phyloP scores from a whole-genome alignment of 2,329 filamentous ascomycete genomes.

The Epichloe baconii region DNA sequence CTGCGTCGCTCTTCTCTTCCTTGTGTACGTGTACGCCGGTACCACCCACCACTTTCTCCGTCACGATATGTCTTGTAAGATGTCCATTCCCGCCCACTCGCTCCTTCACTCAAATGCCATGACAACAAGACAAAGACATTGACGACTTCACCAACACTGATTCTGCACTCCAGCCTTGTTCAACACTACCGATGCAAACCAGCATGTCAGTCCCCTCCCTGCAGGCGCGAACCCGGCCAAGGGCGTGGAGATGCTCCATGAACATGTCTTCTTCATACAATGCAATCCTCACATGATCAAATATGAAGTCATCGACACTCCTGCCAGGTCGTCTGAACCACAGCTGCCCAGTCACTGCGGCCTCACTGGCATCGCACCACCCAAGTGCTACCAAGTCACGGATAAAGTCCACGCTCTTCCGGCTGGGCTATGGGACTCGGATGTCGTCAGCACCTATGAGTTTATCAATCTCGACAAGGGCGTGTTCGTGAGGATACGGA shows the following conservation, averaged over 20 bases:
- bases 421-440: constrained; percentile 41
- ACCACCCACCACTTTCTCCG: neutral
- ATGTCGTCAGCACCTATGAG: constrained; percentile 40
- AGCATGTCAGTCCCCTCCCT: constrained; percentile 31
- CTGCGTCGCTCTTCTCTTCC: neutral
- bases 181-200: constrained; percentile 27
- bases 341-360: constrained; percentile 17
- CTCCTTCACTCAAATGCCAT: neutral
- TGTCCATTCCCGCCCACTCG: neutral
- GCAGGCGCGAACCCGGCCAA: constrained; percentile 19
- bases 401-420: constrained; percentile 39
- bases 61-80: constrained; percentile 11
- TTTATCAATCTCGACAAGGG: constrained; percentile 36
- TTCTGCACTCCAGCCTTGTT: constrained; percentile 22
- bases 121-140: too few species aligned
- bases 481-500: constrained; percentile 36
- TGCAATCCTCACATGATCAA: constrained; percentile 39
- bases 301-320: constrained; percentile 23
- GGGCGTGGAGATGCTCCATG: constrained; percentile 34
- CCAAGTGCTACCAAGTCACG: constrained; percentile 33
- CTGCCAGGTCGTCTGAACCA: constrained; percentile 13
- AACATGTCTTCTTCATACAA: constrained; percentile 37
- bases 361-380: constrained; percentile 13
- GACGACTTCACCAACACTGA: too few species aligned
- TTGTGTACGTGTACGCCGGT: neutral